Evolutionary conservation across 768 basidiomycete species (phyloP), one percentile per base, ranked within the genome.

Genomic region (Termitomyces sp.): DNA sequence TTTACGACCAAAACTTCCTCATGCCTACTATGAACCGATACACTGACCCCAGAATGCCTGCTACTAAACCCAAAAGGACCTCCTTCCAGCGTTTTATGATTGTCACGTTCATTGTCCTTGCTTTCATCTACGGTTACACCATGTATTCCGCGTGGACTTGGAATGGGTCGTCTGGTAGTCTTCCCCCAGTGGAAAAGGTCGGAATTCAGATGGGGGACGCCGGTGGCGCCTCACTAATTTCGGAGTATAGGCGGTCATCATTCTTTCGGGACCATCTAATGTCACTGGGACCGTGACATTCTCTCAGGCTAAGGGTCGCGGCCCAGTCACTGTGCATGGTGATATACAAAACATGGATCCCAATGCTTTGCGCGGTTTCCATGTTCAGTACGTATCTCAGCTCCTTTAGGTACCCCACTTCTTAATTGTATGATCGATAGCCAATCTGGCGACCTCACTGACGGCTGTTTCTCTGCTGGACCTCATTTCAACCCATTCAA

Each of bases 401-500:
- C 24, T 51, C 24, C 7, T 18, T 34, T 24, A 2, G 18, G 27
- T 4, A 26, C 36, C 9, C 9, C 24, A 4, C 16, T 37, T 26
- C 24, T 51, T 14, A 51, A 13, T 37, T 18, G 24, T 12, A 2
- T 26, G 50, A 36, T 26, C 44, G 43, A 42, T 62, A 72, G 74
- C 54, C 67, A 75, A 67, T 71, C 76, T 43, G 91, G 91, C 30
- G 88, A 93, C 71, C 69, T 86, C 60, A 80, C 78, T 26, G 68
- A 74, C n/a, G 89, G 86, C 1, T 91, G 89, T 67, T 37, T 74
- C 8, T 87, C 88, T 20, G 80, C 91, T 34, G 89, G 89, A 2
- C 63, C 84, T 34, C 91, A 93, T 71, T 93, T 84, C 79, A 93
- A 93, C 74, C 89, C 89, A 0, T 80, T 78, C 71, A 76, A 72